phyloP scores from a whole-genome alignment of 345 rosid genomes.

The Anastatica hierochuntica region DNA sequence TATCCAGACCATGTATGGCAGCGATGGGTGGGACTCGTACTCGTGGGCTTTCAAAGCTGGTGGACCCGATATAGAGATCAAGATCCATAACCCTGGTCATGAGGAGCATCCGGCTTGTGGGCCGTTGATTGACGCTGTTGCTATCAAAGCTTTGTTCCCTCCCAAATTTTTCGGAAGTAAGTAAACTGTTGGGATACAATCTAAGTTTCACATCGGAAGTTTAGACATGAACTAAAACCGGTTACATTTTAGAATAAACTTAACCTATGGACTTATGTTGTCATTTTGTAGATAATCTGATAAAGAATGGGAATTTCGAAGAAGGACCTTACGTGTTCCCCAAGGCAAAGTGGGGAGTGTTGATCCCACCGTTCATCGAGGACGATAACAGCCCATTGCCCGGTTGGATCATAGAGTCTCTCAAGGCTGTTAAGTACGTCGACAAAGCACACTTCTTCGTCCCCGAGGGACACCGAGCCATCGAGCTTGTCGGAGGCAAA shows the following conservation, averaged over 20 bases:
- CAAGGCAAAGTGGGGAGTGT: slow-evolving; percentile 46
- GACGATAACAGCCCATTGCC: slow-evolving; percentile 62
- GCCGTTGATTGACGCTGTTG: slow-evolving; percentile 61
- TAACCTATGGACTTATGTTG: too few relatives aligned
- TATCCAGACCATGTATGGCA: slow-evolving; percentile 76
- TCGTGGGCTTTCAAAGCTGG: slow-evolving; percentile 68
- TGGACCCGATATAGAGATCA: slow-evolving; percentile 29
- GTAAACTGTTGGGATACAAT: too few relatives aligned
- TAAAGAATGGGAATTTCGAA: slow-evolving; percentile 69
- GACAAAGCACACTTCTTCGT: slow-evolving; percentile 49
- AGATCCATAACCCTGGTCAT: slow-evolving; percentile 61
- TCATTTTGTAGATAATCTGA: slow-evolving; percentile 32
- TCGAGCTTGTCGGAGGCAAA: slow-evolving; percentile 67
- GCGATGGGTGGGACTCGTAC: slow-evolving; percentile 79
- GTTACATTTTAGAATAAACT: background rate
- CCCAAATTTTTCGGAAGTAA: slow-evolving; percentile 41
- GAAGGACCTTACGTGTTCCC: slow-evolving; percentile 60
- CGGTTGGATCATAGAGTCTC: slow-evolving; percentile 81
- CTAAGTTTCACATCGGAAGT: too few relatives aligned
- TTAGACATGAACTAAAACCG: too few relatives aligned
- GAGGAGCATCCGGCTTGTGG: slow-evolving; percentile 82
- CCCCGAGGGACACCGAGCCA: slow-evolving; percentile 45
- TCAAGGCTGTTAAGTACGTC: slow-evolving; percentile 63
- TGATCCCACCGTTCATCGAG: slow-evolving; percentile 59
- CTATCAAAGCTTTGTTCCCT: slow-evolving; percentile 39